A percentile compares a stretch with the other conserved stretches of the same genome.
These are phyloP conservation scores for Cordyceps fumosorosea DNA, from an alignment of 2,329 filamentous ascomycete species.

Conservation along the genomic window DNA sequence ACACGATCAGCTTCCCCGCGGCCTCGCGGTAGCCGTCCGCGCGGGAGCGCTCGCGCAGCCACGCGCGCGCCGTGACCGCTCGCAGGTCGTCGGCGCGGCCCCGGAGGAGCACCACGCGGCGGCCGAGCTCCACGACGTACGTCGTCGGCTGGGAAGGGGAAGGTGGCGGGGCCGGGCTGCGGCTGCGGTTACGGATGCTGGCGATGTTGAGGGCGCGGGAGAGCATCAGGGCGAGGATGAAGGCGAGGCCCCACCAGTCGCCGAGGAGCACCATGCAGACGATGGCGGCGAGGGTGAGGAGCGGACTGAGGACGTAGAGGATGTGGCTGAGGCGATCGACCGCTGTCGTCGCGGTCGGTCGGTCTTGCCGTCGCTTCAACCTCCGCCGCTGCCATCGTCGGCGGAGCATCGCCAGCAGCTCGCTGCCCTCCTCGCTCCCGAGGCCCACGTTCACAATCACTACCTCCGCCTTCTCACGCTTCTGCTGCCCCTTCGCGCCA, in stretches of 20 bases:
- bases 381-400: not conserved
- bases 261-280: slow-evolving; percentile 38
- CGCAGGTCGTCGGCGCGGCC: slow-evolving; percentile 51
- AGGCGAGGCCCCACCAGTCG: slow-evolving; percentile 47
- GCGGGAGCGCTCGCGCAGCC: slow-evolving; percentile 46
- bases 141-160: slow-evolving; percentile 24
- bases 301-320: slow-evolving; percentile 41
- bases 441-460: slow-evolving; percentile 24
- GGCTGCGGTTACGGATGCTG: slow-evolving; percentile 46
- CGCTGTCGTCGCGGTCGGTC: slow-evolving; percentile 6
- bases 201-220: slow-evolving; percentile 50
- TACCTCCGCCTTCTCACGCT: no score
- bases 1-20: slow-evolving; percentile 50
- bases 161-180: not conserved
- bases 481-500: no score
- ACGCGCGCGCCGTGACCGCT: slow-evolving; percentile 50
- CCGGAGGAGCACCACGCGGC: slow-evolving; percentile 44
- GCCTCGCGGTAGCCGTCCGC: slow-evolving; percentile 47
- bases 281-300: slow-evolving; percentile 39
- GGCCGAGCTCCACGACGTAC: slow-evolving; percentile 46
- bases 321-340: slow-evolving; percentile 42
- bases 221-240: slow-evolving; percentile 42
- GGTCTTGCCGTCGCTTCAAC: not conserved
- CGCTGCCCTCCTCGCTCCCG: slow-evolving; percentile 18
- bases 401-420: not conserved